phyloP scores from a whole-genome alignment of 495 filamentous ascomycete species.

The Xylaria castorea region DNA sequence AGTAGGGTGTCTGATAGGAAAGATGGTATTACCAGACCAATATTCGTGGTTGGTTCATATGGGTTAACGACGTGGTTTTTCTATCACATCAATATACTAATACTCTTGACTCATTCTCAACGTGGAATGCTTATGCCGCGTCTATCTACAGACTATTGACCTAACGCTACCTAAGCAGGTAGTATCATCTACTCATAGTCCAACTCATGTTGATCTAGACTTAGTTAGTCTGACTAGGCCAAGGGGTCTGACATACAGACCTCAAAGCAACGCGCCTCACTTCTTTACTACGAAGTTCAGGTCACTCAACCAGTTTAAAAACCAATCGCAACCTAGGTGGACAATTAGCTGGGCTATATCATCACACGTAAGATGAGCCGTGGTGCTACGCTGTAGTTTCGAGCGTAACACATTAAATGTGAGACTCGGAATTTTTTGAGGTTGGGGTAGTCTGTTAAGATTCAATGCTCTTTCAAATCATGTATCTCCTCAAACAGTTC shows the following conservation, averaged over 20 bases:
- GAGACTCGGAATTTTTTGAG: not conserved
- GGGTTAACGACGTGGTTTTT: no score
- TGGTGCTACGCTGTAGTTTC: not conserved
- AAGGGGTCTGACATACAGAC: not conserved
- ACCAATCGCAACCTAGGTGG: no score
- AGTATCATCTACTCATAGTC: not conserved
- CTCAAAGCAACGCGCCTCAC: not conserved
- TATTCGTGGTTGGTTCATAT: not conserved
- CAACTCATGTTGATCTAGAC: not conserved
- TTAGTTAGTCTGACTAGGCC: constrained; percentile 12
- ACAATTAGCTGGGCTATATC: not conserved
- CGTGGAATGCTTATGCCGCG: not conserved
- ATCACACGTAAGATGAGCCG: constrained; percentile 13
- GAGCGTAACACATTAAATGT: not conserved
- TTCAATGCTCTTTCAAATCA: not conserved
- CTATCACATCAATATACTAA: not conserved
- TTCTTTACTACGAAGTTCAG: not conserved
- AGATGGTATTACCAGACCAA: not conserved
- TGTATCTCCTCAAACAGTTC: not conserved
- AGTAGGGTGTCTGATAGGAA: not conserved
- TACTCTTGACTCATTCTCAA: not conserved
- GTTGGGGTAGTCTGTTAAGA: not conserved
- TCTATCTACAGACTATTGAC: not conserved
- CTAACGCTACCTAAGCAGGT: not conserved
- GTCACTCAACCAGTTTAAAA: not conserved